Base-by-base conservation (phyloP, 495 filamentous ascomycete genomes). In the Penicillium nucicola region DNA sequence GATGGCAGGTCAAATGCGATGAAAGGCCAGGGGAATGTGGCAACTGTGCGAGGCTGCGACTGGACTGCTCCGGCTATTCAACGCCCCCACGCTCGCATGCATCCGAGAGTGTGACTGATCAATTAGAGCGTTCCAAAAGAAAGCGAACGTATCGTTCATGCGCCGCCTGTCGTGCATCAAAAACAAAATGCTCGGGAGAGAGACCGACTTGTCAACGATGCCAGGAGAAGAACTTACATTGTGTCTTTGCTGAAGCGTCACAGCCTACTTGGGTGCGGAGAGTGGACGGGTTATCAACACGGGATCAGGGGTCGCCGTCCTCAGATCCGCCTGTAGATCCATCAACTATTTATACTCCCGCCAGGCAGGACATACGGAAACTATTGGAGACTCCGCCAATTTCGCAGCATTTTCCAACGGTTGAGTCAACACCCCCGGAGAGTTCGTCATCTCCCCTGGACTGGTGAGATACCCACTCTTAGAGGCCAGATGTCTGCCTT, bases 161-260 rank as follows among this genome's bases (percentile, higher is more conserved):
- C 22, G 58, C 50, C 5, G 56, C 53, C 20, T 72, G 66, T 42
- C 66, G 66, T 14, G 22, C 52, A 10, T 61, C 59, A 9, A 70
- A 69, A 42, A 64, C 57, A 3, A 68, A 67, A 49, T 72, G 68
- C 44, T 69, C 67, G 7, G 66, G 67, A 11, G 68, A 67, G 13
- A 57, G 63, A 15, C 67, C 67, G 14, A 49, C 35, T 11, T 72
- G 67, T 45, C 48, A 48, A 23, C 48, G 68, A 25, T 72, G 68
- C 50, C 50, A 56, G 17, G 42, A 45, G 6, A 66, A 56, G 34
- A 47, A 41, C 7, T n/a, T 57, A 9, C 28, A 45, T n/a, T 72
- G 68, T 43, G 50, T 48, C 8, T 72, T 67, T 42, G 65, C 54
- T 8, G 61, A 69, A 18, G 57, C 57, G 3, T 52, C 53, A 6